Base-by-base conservation (phyloP, 768 basidiomycete genomes). In the Phaeolepiota aurea region DNA sequence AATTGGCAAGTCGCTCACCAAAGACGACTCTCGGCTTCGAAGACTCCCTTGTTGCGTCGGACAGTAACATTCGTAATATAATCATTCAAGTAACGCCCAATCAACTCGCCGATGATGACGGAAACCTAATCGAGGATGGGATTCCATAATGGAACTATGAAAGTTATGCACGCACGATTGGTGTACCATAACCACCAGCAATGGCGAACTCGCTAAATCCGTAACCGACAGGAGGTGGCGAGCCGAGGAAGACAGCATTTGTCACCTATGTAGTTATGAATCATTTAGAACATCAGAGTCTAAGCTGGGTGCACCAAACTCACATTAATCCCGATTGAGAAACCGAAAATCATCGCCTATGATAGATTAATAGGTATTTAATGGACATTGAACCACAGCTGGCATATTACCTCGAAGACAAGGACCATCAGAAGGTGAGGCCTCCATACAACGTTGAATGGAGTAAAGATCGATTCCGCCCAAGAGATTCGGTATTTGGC, bases 301-400 rank as follows among this genome's bases (percentile, higher is more conserved):
- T 14, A 21, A 32, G 11, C 25, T 11, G 28, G 4, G 2, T n/a
- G 2, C 3, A 10, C 13, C 0, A 34, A 11, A 41, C 65, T 32
- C 37, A 74, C 74, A 47, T 79, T 79, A 38, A 79, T 74, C 22
- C 80, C 78, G 40, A 80, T 79, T 12, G 68, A 58, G 53, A 82
- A 82, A 0, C 81, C 82, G 50, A 84, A 83, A 0, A 77, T 52
- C 35, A 74, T 50, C 4, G 68, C 76, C 72, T 74, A 32, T 19
- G 38, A n/a, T 28, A n/a, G 20, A 20, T 16, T 37, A 25, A 37
- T 21, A 48, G 19, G 25, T 14, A 3, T 14, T 13, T 19, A 41
- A 18, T 2, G 32, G 11, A 13, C 21, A 5, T 22, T 20, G 15
- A 38, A 18, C 15, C 5, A 5, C 9, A 9, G 7, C n/a, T 22